Conservation (phyloP, 495 filamentous ascomycete species). For the Penicillium ucsense region DNA sequence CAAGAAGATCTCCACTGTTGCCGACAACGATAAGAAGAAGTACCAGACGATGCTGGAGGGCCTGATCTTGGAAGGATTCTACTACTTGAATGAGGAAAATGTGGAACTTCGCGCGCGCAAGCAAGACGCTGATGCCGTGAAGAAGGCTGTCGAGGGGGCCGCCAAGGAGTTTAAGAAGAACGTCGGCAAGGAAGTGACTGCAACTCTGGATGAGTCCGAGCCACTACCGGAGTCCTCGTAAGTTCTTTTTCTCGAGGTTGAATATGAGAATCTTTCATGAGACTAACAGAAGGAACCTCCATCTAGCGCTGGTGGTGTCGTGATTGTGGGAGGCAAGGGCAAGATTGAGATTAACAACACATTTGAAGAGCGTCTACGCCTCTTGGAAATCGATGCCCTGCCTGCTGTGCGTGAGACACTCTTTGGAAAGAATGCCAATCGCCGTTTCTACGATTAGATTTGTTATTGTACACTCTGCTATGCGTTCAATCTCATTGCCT, state of each 20-base stretch:
- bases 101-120: slow-evolving; percentile 64
- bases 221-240: slow-evolving; percentile 76
- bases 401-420: slow-evolving; percentile 75
- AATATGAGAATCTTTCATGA: neutral
- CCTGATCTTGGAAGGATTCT: slow-evolving; percentile 81
- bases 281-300: neutral
- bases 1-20: slow-evolving; percentile 52
- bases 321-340: slow-evolving; percentile 70
- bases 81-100: slow-evolving; percentile 72
- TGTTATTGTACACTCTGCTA: neutral
- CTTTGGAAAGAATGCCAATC: slow-evolving; percentile 87
- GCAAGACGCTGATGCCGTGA: slow-evolving; percentile 63
- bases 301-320: slow-evolving; percentile 70
- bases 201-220: slow-evolving; percentile 70
- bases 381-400: slow-evolving; percentile 75
- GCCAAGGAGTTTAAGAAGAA: slow-evolving; percentile 71
- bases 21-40: slow-evolving; percentile 53
- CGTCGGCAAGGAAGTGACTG: slow-evolving; percentile 49
- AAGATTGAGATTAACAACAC: slow-evolving; percentile 99
- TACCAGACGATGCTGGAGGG: slow-evolving; percentile 69
- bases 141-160: slow-evolving; percentile 67
- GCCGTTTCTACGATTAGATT: slow-evolving; percentile 79
- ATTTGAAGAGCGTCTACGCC: slow-evolving; percentile 77
- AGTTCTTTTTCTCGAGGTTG: slow-evolving; percentile 28
- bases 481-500: no score